Conservation (phyloP, 225 moss, liverwort and hornwort species). For the Sphagnum contortum region DNA sequence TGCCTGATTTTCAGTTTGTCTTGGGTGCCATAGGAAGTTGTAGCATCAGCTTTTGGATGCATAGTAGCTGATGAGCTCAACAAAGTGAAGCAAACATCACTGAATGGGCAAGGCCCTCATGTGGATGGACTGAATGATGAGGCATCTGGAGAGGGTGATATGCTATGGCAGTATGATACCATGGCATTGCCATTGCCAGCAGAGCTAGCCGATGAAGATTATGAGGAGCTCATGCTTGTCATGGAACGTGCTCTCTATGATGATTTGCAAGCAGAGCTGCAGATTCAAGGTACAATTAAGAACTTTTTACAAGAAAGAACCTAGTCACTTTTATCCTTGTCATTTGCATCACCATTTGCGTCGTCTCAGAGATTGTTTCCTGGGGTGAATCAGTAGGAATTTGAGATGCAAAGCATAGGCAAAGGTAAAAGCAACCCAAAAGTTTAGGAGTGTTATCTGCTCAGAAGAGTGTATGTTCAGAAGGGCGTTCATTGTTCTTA, state of each 20-base stretch:
- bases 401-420: not conserved
- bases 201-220: conserved; percentile 70
- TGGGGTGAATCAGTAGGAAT: not conserved
- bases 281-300: conserved; percentile 54
- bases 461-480: too few species aligned
- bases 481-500: not conserved
- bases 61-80: conserved; percentile 86
- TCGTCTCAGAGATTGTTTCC: too few species aligned
- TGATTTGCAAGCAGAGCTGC: conserved; percentile 64
- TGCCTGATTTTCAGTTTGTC: conserved; percentile 1
- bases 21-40: conserved; percentile 29
- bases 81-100: conserved; percentile 46
- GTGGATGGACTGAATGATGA: conserved; percentile 9
- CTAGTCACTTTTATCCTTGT: too few species aligned
- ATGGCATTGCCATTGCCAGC: conserved; percentile 40
- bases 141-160: conserved; percentile 44
- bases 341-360: too few species aligned
- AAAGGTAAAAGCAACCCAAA: too few species aligned
- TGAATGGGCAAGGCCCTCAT: conserved; percentile 11
- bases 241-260: conserved; percentile 90
- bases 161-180: conserved; percentile 85
- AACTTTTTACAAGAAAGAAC: not conserved
- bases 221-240: conserved; percentile 74
- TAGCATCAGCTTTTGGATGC: conserved; percentile 64
- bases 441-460: too few species aligned